phyloP scores from a whole-genome alignment of 768 basidiomycete species.

The Pholiota conissans region DNA sequence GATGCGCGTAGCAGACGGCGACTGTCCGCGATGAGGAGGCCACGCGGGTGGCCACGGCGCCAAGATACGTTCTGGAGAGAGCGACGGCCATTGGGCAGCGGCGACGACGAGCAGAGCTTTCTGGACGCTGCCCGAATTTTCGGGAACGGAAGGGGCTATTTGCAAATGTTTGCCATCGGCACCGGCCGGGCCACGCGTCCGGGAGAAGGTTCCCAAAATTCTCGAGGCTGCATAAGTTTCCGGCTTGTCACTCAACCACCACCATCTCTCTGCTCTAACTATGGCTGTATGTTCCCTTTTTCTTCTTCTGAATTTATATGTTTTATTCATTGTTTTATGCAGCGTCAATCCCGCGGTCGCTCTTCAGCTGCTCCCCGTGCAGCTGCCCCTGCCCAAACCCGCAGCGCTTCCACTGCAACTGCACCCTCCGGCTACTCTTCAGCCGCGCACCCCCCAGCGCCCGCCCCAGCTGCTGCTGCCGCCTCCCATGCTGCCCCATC shows the following conservation, averaged over 20 bases:
- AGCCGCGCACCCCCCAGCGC: constrained; percentile 43
- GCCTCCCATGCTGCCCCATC: constrained; percentile 43
- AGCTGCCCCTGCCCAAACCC: constrained; percentile 45
- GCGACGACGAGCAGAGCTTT: background rate
- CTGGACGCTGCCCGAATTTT: constrained; percentile 6
- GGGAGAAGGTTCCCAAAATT: constrained; percentile 24
- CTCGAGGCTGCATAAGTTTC: constrained; percentile 14
- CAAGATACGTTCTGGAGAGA: constrained; percentile 17
- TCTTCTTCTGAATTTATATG: background rate
- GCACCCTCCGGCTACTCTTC: constrained; percentile 47
- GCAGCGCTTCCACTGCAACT: constrained; percentile 51
- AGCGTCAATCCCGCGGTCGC: constrained; percentile 83
- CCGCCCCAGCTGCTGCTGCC: constrained; percentile 41
- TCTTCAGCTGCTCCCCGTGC: constrained; percentile 54
- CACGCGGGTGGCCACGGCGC: constrained; percentile 11
- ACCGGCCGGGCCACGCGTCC: constrained; percentile 29
- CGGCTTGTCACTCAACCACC: constrained; percentile 29
- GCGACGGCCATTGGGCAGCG: constrained; percentile 14
- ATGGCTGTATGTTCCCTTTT: constrained; percentile 41
- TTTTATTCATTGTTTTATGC: background rate
- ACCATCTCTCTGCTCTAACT: constrained; percentile 21
- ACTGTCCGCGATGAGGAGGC: constrained; percentile 8
- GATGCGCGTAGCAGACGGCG: constrained; percentile 6
- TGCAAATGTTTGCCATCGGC: constrained; percentile 26
- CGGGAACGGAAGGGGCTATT: constrained; percentile 10